Evolutionary conservation across 208 protist species (phyloP), one percentile per base, ranked within the genome.

Genomic region (Phytomonas francai): DNA sequence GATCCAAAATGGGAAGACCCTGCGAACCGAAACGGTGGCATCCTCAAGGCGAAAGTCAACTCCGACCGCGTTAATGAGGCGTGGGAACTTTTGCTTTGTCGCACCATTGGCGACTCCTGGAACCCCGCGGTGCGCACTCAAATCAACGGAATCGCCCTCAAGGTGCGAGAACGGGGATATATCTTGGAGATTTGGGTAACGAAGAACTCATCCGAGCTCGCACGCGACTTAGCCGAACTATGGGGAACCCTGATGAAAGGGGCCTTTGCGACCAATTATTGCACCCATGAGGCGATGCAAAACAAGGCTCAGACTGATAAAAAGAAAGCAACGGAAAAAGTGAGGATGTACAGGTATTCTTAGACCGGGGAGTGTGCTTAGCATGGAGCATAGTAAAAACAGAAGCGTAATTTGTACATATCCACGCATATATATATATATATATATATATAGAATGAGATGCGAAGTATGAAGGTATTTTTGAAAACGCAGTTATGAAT

Each of bases 1-100:
- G 85, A 97, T 71, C 97, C 97, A 62, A 96, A 95, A 79, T 98
- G 97, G 97, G 97, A 98, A 77, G 92, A 98, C 72, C 66, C 79
- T 19, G 75, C 78, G 16, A 98, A 98, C 80, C 76, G 78, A 19
- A 71, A 88, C 65, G 93, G 93, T 42, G 92, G 93, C 65, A 96
- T 97, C 68, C 78, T 82, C 57, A 82, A 82, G 73, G 69, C 92
- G 31, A 84, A 82, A 66, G 67, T 83, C 19, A 70, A 61, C 12
- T 19, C 65, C n/a, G 22, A 68, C 2, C 71, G 70, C 54, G 76
- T 95, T 36, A 79, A 93, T 62, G 81, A 87, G 65, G 89, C 86
- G 31, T 95, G 89, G 89, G 79, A 91, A 76, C 74, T 85, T 45
- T 77, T 95, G 54, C 77, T 93, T 39, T 90, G 84, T 73, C 77